Evolutionary conservation across 192 early-diverging fungal genomes (phyloP), one percentile per base, ranked within the genome.

Genomic region (Coemansia sp.): DNA sequence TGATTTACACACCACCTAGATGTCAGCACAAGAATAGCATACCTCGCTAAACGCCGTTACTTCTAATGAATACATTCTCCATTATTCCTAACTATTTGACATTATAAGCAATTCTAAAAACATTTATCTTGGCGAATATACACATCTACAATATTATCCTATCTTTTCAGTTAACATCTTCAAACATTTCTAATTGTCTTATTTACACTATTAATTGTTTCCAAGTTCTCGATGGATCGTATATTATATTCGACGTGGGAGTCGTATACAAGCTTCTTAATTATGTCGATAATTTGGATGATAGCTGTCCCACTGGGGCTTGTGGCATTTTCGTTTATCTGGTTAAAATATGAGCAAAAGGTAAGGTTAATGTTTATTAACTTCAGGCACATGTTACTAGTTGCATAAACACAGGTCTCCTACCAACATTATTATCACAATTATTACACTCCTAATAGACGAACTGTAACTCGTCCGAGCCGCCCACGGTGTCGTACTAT

Each of bases 401-500:
- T 5, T 32, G 29, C 6, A 56, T 32, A 15, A 20, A 9, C 27
- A 32, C 27, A 2, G 3, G 11, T 56, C 2, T 20, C 10, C 16
- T 37, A 59, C 32, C 20, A 16, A 35, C n/a, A 32, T 4, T n/a
- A 5, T 10, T 9, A 5, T n/a, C 30, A n/a, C 13, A 16, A 37
- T 56, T 27, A 37, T 3, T 8, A 1, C 1, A 12, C 16, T 9
- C 15, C 13, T 7, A 53, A 30, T 55, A 66, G 64, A 13, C 67
- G 22, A 69, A 37, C 59, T 59, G 58, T 41, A 76, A 83, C 56
- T 68, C 81, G 43, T 88, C 90, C 16, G 84, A 88, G 45, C 91
- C 91, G 63, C 90, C 90, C 7, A 75, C 86, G 39, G 89, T 91
- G 16, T 83, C 84, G 55, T 91, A 93, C 83, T 87, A 86, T 73